A percentile compares a stretch with the other conserved stretches of the same genome.
Evolutionary conservation across 768 basidiomycete species (phyloP).

Genomic region (Mycena indigotica): DNA sequence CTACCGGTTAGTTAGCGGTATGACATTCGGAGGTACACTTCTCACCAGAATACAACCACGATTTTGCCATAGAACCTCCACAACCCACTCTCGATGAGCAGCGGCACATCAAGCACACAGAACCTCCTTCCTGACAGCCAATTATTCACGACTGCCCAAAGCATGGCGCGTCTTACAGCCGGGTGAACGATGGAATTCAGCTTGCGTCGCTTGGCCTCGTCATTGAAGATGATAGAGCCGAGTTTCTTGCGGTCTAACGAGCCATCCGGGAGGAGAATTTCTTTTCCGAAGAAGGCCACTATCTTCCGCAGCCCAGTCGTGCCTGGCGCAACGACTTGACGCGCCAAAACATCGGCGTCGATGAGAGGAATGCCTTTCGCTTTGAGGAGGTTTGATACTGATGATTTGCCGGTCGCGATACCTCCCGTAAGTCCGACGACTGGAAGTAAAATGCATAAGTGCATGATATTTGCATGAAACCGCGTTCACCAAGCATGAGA

Average conservation of each 20-base stretch:
- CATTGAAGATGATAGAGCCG: conserved; percentile 82
- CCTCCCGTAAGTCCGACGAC: conserved; percentile 96
- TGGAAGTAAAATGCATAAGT: conserved; percentile 32
- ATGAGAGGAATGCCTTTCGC: conserved; percentile 76
- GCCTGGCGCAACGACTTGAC: conserved; percentile 83
- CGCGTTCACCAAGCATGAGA: conserved; percentile 17
- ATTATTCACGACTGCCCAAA: conserved; percentile 60
- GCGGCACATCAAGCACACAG: conserved; percentile 87
- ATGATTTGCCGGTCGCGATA: conserved; percentile 95
- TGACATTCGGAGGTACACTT: conserved; percentile 23
- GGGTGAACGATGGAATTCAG: conserved; percentile 91
- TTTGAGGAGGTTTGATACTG: conserved; percentile 76
- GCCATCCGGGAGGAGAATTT: conserved; percentile 68
- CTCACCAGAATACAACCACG: conserved; percentile 95
- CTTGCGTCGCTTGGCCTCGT: conserved; percentile 66
- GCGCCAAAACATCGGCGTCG: conserved; percentile 90
- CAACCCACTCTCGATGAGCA: conserved; percentile 86
- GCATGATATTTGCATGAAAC: background rate
- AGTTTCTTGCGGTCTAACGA: conserved; percentile 80
- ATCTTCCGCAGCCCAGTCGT: conserved; percentile 73
- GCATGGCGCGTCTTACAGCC: conserved; percentile 79
- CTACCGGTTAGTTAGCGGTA: conserved; percentile 40
- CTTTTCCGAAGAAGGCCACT: conserved; percentile 66
- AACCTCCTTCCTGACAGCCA: conserved; percentile 82
- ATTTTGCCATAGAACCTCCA: conserved; percentile 84